Percentiles rank a stretch among this genome's conserved stretches.
Evolutionary conservation across 805 yeast genomes (phyloP).

Genomic region (Ogataea trehaloabstinens): DNA sequence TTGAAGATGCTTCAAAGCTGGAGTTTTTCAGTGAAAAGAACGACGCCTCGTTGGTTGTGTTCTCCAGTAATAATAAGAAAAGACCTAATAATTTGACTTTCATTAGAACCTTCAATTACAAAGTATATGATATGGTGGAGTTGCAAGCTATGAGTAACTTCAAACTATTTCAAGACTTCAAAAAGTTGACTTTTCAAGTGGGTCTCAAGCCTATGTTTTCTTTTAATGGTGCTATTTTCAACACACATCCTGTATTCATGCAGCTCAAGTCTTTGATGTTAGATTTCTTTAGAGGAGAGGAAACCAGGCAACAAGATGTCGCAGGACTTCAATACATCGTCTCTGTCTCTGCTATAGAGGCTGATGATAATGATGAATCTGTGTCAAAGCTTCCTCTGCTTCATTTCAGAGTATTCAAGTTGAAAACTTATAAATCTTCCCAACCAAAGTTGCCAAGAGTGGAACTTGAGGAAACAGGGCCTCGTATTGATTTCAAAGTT

Average conservation of each 20-base stretch:
- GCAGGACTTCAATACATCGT: conserved; percentile 93
- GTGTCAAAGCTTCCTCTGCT: conserved; percentile 65
- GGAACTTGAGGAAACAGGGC: conserved; percentile 93
- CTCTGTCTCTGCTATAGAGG: conserved; percentile 70
- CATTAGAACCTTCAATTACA: conserved; percentile 84
- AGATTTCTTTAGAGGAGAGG: conserved; percentile 88
- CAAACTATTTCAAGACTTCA: conserved; percentile 79
- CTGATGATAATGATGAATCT: conserved; percentile 71
- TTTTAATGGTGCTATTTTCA: conserved; percentile 91
- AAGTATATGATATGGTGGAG: conserved; percentile 93
- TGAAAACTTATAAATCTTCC: conserved; percentile 71
- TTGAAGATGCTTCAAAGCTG: conserved; percentile 80
- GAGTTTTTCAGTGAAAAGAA: conserved; percentile 96
- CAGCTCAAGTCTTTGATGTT: conserved; percentile 85
- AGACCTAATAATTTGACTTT: conserved; percentile 90
- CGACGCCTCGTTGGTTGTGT: conserved; percentile 80
- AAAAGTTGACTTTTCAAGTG: conserved; percentile 71
- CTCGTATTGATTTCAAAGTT: conserved; percentile 86
- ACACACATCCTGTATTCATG: conserved; percentile 78
- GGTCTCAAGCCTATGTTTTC: conserved; percentile 94
- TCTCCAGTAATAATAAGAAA: conserved; percentile 80
- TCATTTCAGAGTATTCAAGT: conserved; percentile 85
- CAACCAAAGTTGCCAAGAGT: conserved; percentile 92
- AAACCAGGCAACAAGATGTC: conserved; percentile 80
- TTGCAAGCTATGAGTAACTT: conserved; percentile 65